A percentile compares a stretch with the other conserved stretches of the same genome.
Conservation (phyloP, 2,329 filamentous ascomycete species). For the Aspergillus fijiensis region DNA sequence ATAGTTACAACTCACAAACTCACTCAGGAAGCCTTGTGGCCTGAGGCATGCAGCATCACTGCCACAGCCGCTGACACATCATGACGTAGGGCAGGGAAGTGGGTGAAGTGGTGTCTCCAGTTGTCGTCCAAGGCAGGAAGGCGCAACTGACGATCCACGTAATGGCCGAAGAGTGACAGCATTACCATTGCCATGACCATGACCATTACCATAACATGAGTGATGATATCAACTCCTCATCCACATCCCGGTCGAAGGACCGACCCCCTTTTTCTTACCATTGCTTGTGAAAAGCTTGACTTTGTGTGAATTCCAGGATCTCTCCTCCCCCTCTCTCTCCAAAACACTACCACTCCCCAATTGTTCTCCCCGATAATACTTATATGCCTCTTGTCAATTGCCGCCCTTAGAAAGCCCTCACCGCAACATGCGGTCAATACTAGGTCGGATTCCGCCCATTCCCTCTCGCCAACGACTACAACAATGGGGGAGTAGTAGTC, state of each 20-base stretch:
- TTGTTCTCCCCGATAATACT: background rate
- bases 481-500: background rate
- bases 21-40: background rate
- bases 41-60: background rate
- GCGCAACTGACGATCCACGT: background rate
- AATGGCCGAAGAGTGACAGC: background rate
- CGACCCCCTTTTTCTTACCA: too few species aligned
- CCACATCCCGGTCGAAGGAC: background rate
- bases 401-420: background rate
- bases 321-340: too few species aligned
- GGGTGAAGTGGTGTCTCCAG: background rate
- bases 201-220: background rate
- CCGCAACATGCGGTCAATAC: slow-evolving; percentile 9
- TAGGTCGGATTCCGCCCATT: background rate
- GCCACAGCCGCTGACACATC: slow-evolving; percentile 10
- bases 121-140: background rate
- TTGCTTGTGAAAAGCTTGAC: too few species aligned
- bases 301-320: background rate
- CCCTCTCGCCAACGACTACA: background rate
- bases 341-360: background rate
- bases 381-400: background rate
- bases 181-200: background rate
- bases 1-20: too few species aligned
- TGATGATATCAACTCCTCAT: background rate
- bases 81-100: slow-evolving; percentile 8